Conservation (phyloP, 164 flowering plant genomes). For the Nelumbo lutea region DNA sequence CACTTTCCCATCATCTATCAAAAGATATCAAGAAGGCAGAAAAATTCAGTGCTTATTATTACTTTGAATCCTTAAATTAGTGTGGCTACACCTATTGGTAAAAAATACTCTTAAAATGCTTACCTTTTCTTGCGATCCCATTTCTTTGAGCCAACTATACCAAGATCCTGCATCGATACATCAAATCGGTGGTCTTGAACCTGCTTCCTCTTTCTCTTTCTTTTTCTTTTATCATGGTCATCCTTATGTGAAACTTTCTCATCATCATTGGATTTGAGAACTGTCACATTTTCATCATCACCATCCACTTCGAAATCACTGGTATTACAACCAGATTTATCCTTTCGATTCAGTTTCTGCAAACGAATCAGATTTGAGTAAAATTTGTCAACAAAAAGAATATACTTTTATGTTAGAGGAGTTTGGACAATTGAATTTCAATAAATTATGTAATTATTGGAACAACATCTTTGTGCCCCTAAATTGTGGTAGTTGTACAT, state of each 20-base stretch:
- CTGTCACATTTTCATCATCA: conserved; percentile 16
- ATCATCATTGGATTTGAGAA: conserved; percentile 10
- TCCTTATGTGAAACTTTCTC: conserved; percentile 14
- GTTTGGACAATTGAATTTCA: too few relatives aligned
- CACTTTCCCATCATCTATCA: not conserved
- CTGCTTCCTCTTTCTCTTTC: conserved; percentile 54
- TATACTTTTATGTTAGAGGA: too few relatives aligned
- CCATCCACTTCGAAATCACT: conserved; percentile 19
- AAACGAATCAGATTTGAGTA: conserved; percentile 7
- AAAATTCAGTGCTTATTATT: not conserved
- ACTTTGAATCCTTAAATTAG: not conserved
- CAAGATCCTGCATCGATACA: conserved; percentile 18
- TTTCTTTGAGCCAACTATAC: conserved; percentile 34
- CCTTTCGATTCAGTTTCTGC: conserved; percentile 30
- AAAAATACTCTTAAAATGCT: conserved; percentile 7
- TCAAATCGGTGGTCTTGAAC: conserved; percentile 64
- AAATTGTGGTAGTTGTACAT: too few relatives aligned
- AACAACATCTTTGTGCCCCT: too few relatives aligned
- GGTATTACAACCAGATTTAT: conserved; percentile 8
- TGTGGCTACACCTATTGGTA: not conserved
- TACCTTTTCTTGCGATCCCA: conserved; percentile 74
- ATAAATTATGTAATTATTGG: too few relatives aligned
- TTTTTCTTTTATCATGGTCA: conserved; percentile 40
- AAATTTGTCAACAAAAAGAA: too few relatives aligned
- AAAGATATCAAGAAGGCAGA: not conserved